These are phyloP conservation scores for Cystobasidium tubakii DNA, from an alignment of 768 basidiomycete genomes.

Conservation along the genomic window DNA sequence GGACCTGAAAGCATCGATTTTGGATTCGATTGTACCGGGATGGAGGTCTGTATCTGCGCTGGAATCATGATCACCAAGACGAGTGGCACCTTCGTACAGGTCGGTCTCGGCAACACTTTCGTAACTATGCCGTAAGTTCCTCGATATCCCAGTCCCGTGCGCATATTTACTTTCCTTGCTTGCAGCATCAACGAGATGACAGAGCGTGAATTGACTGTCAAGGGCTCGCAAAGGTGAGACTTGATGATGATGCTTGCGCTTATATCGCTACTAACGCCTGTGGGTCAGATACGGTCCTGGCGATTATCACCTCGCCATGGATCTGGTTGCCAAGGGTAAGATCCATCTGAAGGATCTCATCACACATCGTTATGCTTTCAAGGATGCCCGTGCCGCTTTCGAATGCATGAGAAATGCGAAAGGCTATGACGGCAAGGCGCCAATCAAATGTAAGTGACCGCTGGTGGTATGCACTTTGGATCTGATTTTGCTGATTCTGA, in stretches of 20 bases:
- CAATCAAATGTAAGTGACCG: conserved; percentile 55
- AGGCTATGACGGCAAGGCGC: conserved; percentile 72
- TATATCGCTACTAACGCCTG: no score
- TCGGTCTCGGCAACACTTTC: conserved; percentile 36
- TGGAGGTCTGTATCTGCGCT: conserved; percentile 85
- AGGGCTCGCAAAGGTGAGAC: conserved; percentile 5
- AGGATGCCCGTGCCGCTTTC: conserved; percentile 73
- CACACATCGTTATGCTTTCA: conserved; percentile 69
- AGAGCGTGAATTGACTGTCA: background rate
- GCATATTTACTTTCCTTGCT: background rate
- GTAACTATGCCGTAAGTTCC: conserved; percentile 20
- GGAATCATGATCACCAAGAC: conserved; percentile 67
- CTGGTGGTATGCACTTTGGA: no score
- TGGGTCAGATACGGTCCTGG: conserved; percentile 52
- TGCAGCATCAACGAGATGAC: background rate
- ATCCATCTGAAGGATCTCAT: conserved; percentile 82
- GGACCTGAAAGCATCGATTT: conserved; percentile 25
- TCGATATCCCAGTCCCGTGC: background rate
- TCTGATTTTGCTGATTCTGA: background rate
- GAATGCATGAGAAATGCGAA: conserved; percentile 70
- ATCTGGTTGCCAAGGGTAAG: conserved; percentile 71
- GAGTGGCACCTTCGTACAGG: conserved; percentile 57
- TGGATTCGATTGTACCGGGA: conserved; percentile 47
- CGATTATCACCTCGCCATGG: conserved; percentile 76
- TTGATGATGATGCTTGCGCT: background rate